A percentile compares a stretch with the other conserved stretches of the same genome.
Conservation (phyloP, 179 eudicot species). For the Gypsophila paniculata region DNA sequence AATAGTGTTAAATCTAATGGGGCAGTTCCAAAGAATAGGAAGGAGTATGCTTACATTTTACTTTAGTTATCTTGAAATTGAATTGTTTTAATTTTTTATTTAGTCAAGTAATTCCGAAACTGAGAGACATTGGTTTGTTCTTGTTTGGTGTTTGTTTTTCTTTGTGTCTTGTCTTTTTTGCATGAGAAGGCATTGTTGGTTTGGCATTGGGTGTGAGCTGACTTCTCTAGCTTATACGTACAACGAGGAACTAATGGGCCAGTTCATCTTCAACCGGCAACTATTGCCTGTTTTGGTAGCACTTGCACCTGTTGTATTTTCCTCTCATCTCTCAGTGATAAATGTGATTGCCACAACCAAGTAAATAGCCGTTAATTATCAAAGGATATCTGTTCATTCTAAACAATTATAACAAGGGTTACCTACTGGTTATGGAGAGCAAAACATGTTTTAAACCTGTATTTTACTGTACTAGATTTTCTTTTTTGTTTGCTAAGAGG, state of each 20-base stretch:
- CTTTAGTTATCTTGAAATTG: slow-evolving; percentile 9
- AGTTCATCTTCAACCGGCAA: slow-evolving; percentile 52
- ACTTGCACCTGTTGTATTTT: slow-evolving; percentile 39
- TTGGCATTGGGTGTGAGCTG: slow-evolving; percentile 58
- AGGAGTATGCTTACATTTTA: slow-evolving; percentile 3
- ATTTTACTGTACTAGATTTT: slow-evolving; percentile 5
- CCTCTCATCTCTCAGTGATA: slow-evolving; percentile 28
- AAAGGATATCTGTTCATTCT: slow-evolving; percentile 7
- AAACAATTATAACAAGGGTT: slow-evolving; percentile 8
- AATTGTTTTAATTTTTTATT: slow-evolving; percentile 23
- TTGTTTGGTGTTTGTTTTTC: slow-evolving; percentile 52
- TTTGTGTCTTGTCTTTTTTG: slow-evolving; percentile 46
- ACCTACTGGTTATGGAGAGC: slow-evolving; percentile 10
- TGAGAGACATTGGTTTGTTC: slow-evolving; percentile 45
- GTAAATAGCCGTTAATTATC: slow-evolving; percentile 6
- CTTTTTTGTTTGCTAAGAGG: slow-evolving; percentile 25
- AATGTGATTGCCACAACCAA: slow-evolving; percentile 22
- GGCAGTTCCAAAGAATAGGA: background rate
- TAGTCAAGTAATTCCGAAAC: slow-evolving; percentile 39
- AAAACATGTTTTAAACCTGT: background rate
- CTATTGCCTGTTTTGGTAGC: slow-evolving; percentile 55
- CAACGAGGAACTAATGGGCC: slow-evolving; percentile 32
- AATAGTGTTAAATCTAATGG: background rate
- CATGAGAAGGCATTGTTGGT: slow-evolving; percentile 63
- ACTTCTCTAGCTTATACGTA: slow-evolving; percentile 50